These are phyloP conservation scores for Calocera viscosa DNA, from an alignment of 768 basidiomycete genomes.

Conservation along the genomic window DNA sequence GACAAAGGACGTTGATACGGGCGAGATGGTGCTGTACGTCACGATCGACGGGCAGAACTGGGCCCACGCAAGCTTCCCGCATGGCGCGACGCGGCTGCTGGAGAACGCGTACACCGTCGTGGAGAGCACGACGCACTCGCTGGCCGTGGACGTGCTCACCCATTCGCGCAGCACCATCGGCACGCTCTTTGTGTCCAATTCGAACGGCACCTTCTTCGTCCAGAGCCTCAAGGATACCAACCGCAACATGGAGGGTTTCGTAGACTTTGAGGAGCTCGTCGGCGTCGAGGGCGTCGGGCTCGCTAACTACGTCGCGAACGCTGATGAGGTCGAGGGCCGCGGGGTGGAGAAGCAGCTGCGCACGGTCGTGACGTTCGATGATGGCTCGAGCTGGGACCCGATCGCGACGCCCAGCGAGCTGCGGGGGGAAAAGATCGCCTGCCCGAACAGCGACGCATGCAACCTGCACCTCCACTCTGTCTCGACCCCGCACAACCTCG, in stretches of 20 bases:
- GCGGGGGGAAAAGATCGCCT: slow-evolving; percentile 49
- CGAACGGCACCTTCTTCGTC: slow-evolving; percentile 91
- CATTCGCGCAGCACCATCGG: slow-evolving; percentile 48
- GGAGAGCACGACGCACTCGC: slow-evolving; percentile 83
- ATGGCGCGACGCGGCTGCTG: slow-evolving; percentile 60
- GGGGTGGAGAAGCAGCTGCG: slow-evolving; percentile 58
- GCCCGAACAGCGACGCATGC: slow-evolving; percentile 53
- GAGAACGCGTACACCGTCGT: slow-evolving; percentile 96
- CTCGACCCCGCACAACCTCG: slow-evolving; percentile 83
- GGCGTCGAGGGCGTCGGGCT: slow-evolving; percentile 85
- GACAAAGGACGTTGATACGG: slow-evolving; percentile 37
- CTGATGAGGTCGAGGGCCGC: slow-evolving; percentile 67
- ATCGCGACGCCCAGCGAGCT: slow-evolving; percentile 27
- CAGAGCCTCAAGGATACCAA: slow-evolving; percentile 87
- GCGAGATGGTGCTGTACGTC: slow-evolving; percentile 78
- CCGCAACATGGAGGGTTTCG: slow-evolving; percentile 73
- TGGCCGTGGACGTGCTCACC: slow-evolving; percentile 86
- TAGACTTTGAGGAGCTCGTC: slow-evolving; percentile 82
- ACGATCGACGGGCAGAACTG: slow-evolving; percentile 70
- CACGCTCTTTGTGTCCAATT: slow-evolving; percentile 90
- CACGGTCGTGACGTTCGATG: slow-evolving; percentile 80
- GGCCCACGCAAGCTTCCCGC: slow-evolving; percentile 88
- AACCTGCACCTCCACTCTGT: slow-evolving; percentile 89
- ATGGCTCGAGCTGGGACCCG: slow-evolving; percentile 35
- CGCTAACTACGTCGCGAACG: slow-evolving; percentile 75